Evolutionary conservation across 1,139 yeast genomes (phyloP), one percentile per base, ranked within the genome.

Genomic region (Geotrichum klebahnii): DNA sequence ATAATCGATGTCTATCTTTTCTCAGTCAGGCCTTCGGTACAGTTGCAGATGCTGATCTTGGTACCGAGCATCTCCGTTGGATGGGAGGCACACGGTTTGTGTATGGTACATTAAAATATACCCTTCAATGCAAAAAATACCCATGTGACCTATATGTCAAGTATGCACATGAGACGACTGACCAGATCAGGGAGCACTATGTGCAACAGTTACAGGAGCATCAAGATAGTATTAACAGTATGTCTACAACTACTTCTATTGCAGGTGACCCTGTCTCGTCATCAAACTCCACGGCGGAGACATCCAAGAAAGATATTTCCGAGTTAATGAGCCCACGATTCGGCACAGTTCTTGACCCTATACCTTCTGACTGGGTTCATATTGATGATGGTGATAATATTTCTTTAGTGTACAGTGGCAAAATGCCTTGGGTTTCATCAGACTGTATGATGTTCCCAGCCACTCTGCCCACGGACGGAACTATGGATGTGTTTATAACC

Each of bases 371-470:
- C 59, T 92, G 97, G 97, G 76, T 72, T 5, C 44, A 48, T 33
- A 67, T 73, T 54, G 61, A 82, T 2, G 81, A 83, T 48, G 42
- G 52, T 43, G 66, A 72, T 1, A 77, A 82, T 51, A 64, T 87
- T 48, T 80, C 81, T 44, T 77, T 89, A 32, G 84, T 90, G 59
- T 92, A 90, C 63, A 84, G 84, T 3, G 97, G 98, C 3, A 87
- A 89, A 57, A 82, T 92, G 89, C 97, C 97, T 3, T 85, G 84
- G 67, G 77, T 92, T 59, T 81, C 96, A 2, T 76, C 80, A 26
- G 94, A 84, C 60, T 81, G 85, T 1, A 82, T 84, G 60, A 87
- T 90, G 65, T 92, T 92, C 70, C 98, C 98, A 0, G 95, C 95
- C 1, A 89, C 96, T 0, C 73, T 87, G 51, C 96, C 96, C 1